Percentiles rank a stretch among this genome's conserved stretches.
These are phyloP conservation scores for Fusarium penzigii DNA, from an alignment of 2,329 filamentous ascomycete species.

Conservation along the genomic window DNA sequence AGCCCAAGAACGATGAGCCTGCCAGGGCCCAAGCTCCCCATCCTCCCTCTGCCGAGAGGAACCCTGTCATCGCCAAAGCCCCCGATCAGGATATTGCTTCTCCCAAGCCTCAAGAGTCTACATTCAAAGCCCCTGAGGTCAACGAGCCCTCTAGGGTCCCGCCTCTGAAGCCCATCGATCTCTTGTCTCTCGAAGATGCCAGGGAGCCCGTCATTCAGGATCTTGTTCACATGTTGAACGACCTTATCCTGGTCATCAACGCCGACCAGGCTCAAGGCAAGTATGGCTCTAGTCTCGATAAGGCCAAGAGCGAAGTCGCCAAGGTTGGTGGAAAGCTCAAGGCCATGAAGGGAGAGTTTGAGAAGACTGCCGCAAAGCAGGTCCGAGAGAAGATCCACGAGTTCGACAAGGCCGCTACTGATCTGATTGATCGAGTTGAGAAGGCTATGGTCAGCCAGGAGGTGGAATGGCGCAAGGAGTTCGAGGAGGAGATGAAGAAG, in stretches of 20 bases:
- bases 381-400: constrained; percentile 71
- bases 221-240: constrained; percentile 91
- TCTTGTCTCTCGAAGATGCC: constrained; percentile 72
- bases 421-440: constrained; percentile 88
- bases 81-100: constrained; percentile 36
- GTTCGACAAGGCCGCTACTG: constrained; percentile 84
- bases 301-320: constrained; percentile 81
- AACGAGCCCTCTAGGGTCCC: constrained; percentile 66
- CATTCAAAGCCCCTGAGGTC: constrained; percentile 60
- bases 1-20: constrained; percentile 30
- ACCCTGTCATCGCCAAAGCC: constrained; percentile 29
- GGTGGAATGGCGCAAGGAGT: constrained; percentile 81
- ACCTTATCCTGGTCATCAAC: constrained; percentile 91
- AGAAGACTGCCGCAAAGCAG: constrained; percentile 72
- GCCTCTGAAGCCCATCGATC: constrained; percentile 71
- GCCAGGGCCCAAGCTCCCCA: constrained; percentile 36
- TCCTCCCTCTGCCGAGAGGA: constrained; percentile 20
- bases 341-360: constrained; percentile 67
- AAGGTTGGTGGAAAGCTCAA: constrained; percentile 79
- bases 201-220: constrained; percentile 89
- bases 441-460: constrained; percentile 80
- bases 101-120: constrained; percentile 28
- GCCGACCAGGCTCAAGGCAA: constrained; percentile 76
- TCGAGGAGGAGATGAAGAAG: constrained; percentile 80
- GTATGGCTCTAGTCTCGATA: constrained; percentile 75